These are phyloP conservation scores for Lasiosphaeria ovina DNA, from an alignment of 495 filamentous ascomycete genomes.

Conservation along the genomic window DNA sequence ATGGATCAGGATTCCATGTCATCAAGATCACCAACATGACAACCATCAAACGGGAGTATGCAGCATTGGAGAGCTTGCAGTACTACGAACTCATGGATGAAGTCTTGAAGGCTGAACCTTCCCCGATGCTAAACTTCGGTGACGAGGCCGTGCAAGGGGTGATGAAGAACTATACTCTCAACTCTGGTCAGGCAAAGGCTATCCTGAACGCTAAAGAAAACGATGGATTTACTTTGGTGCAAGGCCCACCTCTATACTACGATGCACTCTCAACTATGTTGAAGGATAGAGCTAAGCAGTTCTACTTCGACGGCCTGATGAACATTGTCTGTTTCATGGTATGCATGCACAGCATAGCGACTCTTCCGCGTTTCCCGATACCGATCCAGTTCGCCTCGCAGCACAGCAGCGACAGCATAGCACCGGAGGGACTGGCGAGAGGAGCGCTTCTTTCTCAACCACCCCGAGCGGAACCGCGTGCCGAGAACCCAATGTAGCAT, in stretches of 20 bases:
- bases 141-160: conserved; percentile 65
- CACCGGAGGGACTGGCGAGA: too few species aligned
- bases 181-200: conserved; percentile 87
- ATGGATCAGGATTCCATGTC: conserved; percentile 65
- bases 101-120: conserved; percentile 82
- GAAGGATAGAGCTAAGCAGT: too few species aligned
- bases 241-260: conserved; percentile 97
- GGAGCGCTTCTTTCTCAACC: too few species aligned
- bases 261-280: too few species aligned
- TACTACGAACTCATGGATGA: conserved; percentile 96
- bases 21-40: conserved; percentile 83
- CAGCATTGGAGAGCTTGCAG: conserved; percentile 80
- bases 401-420: too few species aligned
- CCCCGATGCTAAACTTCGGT: conserved; percentile 75
- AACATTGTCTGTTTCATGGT: too few species aligned
- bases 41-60: conserved; percentile 92
- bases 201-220: conserved; percentile 89
- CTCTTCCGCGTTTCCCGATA: too few species aligned
- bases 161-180: conserved; percentile 75
- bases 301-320: too few species aligned
- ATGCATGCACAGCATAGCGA: too few species aligned
- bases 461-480: too few species aligned
- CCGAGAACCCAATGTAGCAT: too few species aligned
- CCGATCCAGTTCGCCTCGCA: too few species aligned
- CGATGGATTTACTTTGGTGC: conserved; percentile 92